These are phyloP conservation scores for Serendipita sp. DNA, from an alignment of 768 basidiomycete genomes.

Conservation along the genomic window DNA sequence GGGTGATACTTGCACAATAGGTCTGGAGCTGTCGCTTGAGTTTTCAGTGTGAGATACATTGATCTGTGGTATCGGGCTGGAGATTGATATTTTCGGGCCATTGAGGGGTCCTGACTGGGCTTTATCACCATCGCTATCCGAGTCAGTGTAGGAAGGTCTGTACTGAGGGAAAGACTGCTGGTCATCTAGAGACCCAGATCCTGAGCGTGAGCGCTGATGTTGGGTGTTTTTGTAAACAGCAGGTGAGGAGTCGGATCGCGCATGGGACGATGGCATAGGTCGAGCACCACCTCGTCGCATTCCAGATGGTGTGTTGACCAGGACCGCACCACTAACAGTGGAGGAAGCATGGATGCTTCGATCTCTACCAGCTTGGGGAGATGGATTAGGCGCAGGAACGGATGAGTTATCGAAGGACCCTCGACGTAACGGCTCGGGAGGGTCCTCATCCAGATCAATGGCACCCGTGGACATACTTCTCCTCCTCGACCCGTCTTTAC, in stretches of 20 bases:
- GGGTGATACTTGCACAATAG: background rate
- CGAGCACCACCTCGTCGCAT: slow-evolving; percentile 2
- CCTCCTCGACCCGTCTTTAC: background rate
- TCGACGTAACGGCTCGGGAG: background rate
- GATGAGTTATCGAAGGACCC: background rate
- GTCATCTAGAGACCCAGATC: background rate
- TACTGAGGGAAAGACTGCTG: background rate
- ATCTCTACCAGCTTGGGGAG: background rate
- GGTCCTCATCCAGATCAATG: background rate
- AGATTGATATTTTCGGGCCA: slow-evolving; percentile 3
- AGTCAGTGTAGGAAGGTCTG: background rate
- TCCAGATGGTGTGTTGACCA: background rate
- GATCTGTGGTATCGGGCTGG: slow-evolving; percentile 7
- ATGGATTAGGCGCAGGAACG: background rate
- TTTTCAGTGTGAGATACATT: slow-evolving; percentile 4
- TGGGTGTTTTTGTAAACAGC: background rate
- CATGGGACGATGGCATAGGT: background rate
- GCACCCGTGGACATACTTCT: slow-evolving; percentile 1
- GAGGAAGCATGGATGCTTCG: background rate
- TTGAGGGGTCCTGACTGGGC: background rate
- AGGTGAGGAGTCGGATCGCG: background rate
- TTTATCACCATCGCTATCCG: background rate
- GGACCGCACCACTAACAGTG: background rate
- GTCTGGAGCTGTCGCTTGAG: background rate
- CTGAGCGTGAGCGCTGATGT: background rate